Conservation (phyloP, 257 asterid species). For the Fraxinus cuspidata region DNA sequence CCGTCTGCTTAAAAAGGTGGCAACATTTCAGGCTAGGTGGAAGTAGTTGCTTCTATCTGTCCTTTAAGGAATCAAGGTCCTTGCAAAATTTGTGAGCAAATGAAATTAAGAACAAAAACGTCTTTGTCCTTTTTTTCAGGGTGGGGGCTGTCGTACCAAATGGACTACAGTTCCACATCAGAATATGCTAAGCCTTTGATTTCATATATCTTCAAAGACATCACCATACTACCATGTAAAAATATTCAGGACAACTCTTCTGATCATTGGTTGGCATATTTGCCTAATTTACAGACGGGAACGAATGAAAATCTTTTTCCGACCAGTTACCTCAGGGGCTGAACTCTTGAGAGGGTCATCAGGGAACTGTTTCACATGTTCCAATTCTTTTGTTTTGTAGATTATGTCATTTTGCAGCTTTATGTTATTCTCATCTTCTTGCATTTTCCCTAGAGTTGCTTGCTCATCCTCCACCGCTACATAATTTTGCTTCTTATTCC, state of each 20-base stretch:
- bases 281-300: conserved; percentile 48
- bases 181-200: not conserved
- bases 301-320: conserved; percentile 58
- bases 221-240: not conserved
- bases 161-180: not conserved
- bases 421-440: conserved; percentile 38
- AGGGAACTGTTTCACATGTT: conserved; percentile 33
- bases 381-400: conserved; percentile 31
- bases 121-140: not conserved
- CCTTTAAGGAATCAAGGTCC: no score
- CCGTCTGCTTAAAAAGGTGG: no score
- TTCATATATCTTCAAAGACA: not conserved
- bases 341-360: conserved; percentile 47
- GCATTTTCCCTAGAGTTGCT: conserved; percentile 61
- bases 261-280: not conserved
- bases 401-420: conserved; percentile 33
- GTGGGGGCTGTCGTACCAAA: not conserved
- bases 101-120: no score
- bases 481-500: conserved; percentile 34
- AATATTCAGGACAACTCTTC: not conserved
- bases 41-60: no score
- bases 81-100: no score
- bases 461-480: conserved; percentile 58
- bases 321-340: conserved; percentile 28
- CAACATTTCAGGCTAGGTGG: no score